Evolutionary conservation across 2,329 filamentous ascomycete species (phyloP), one percentile per base, ranked within the genome.

Genomic region (Penicillium sp.): DNA sequence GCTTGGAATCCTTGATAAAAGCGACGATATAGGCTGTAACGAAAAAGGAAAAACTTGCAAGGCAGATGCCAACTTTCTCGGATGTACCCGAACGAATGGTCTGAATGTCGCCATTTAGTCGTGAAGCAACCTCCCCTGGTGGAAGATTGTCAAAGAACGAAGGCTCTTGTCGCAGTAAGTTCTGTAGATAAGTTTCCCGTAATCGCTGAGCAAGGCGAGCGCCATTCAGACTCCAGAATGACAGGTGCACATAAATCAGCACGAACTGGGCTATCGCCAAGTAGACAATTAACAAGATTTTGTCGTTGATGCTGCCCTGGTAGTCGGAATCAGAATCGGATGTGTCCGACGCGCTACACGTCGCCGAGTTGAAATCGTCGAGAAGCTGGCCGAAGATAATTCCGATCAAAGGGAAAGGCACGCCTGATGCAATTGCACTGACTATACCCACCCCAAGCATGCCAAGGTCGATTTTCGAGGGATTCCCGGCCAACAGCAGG

Each of bases 21-120:
- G 88, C 87, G 17, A 91, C 85, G 5, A 88, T 79, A 64, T 89
- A 91, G 3, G 88, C 86, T 0, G 89, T 87, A 57, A 90, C 71
- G 70, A 91, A 91, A 73, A 90, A 91, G 2, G 86, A 86, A 9
- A 85, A 73, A 55, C 84, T 87, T 26, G 84, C 82, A 5, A 91
- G 80, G 66, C 85, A 84, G 38, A 90, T 85, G 56, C 88, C 88
- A 17, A 90, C 88, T 72, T 91, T 91, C 74, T 91, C 89, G 1
- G 86, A 88, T 0, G 88, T 90, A 15, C 89, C 89, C 0, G 84
- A 83, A 69, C 89, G 88, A 56, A 91, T 86, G 1, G 85, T 84
- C 62, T 88, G 84, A 38, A 91, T 88, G 68, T 91, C 88, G 58
- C 82, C 82, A 69, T 88, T 88, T 48, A 91, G 82, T 19, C 88